phyloP scores from a whole-genome alignment of 495 filamentous ascomycete genomes.

The Talaromyces adpressus region DNA sequence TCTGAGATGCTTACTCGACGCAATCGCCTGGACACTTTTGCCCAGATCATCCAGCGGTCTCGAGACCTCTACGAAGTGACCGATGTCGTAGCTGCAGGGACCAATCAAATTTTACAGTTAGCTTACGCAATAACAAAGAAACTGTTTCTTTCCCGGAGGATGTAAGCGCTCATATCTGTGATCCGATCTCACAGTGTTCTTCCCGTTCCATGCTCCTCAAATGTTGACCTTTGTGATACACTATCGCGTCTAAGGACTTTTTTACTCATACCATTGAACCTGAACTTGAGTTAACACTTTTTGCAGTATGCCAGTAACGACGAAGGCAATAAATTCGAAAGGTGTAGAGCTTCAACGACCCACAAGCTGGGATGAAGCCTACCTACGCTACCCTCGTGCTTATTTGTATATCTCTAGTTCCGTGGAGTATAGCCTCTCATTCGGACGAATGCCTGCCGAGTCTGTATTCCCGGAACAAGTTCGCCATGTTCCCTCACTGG shows the following conservation, averaged over 20 bases:
- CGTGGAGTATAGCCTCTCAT: constrained; percentile 23
- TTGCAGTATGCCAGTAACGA: background rate
- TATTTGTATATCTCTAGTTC: constrained; percentile 28
- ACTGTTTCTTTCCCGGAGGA: constrained; percentile 17
- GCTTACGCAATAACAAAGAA: constrained; percentile 24
- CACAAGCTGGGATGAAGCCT: constrained; percentile 26
- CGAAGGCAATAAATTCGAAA: background rate
- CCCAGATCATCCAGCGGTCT: constrained; percentile 24
- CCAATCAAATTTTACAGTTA: constrained; percentile 26
- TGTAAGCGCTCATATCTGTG: background rate
- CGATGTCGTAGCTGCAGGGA: constrained; percentile 22
- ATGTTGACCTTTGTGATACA: too few species aligned
- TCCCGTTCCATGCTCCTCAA: too few species aligned
- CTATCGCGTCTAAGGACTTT: background rate
- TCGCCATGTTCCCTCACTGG: constrained; percentile 17
- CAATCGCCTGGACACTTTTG: constrained; percentile 19
- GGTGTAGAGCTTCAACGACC: constrained; percentile 7
- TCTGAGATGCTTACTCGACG: constrained; percentile 15
- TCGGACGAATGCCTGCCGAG: constrained; percentile 20
- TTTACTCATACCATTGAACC: background rate
- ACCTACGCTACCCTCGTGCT: constrained; percentile 22
- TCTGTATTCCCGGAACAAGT: constrained; percentile 20
- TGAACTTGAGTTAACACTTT: background rate
- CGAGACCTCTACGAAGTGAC: constrained; percentile 26
- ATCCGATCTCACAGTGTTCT: too few species aligned